Evolutionary conservation across 495 filamentous ascomycete species (phyloP).

Genomic region (Amphirosellinia nigrospora): DNA sequence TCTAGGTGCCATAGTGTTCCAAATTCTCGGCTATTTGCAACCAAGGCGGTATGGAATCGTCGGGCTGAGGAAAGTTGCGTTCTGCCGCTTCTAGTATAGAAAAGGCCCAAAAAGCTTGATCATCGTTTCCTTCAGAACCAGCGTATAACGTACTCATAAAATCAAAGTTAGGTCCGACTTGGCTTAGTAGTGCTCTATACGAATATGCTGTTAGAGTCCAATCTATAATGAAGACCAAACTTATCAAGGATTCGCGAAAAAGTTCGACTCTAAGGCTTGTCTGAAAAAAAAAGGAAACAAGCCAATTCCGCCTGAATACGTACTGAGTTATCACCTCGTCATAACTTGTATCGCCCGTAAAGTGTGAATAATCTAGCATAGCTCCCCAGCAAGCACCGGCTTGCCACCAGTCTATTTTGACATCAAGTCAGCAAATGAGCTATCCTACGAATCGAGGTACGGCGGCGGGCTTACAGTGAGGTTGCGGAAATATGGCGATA

Average conservation of each 20-base stretch:
- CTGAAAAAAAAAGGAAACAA: not conserved
- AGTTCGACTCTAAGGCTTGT: not conserved
- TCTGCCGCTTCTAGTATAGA: conserved; percentile 76
- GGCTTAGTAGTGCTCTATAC: conserved; percentile 61
- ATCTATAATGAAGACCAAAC: not conserved
- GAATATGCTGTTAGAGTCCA: not conserved
- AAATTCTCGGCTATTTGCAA: conserved; percentile 59
- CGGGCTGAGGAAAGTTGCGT: conserved; percentile 70
- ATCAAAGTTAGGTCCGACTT: conserved; percentile 66
- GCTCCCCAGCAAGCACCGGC: conserved; percentile 73
- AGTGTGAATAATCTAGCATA: conserved; percentile 84
- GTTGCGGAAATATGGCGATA: conserved; percentile 67
- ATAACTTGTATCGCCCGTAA: conserved; percentile 76
- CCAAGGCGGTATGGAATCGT: conserved; percentile 63
- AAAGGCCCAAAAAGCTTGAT: conserved; percentile 84
- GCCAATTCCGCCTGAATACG: not conserved
- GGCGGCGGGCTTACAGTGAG: conserved; percentile 64
- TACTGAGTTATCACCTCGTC: conserved; percentile 67
- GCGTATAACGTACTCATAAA: conserved; percentile 59
- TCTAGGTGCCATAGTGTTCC: conserved; percentile 54
- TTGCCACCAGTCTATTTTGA: conserved; percentile 77
- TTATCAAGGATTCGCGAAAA: not conserved
- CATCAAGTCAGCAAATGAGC: conserved; percentile 29
- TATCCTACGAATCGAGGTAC: conserved; percentile 10
- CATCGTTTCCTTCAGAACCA: conserved; percentile 68